Conservation (phyloP, 306 rosid genomes). For the Ochetophila trinervis region DNA sequence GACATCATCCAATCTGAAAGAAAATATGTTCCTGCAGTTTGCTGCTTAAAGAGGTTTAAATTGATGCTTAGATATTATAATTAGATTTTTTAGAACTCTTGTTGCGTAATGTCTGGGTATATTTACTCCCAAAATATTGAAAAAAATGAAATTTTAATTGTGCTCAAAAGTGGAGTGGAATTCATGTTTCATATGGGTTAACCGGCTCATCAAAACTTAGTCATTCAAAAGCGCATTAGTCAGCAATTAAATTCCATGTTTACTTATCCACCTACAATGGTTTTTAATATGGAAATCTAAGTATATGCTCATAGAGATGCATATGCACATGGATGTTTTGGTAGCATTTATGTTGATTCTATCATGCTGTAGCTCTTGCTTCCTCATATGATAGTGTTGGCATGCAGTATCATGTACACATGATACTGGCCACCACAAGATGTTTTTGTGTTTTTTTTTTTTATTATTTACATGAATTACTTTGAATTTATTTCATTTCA, state of each 20-base stretch:
- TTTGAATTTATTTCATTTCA: constrained; percentile 32
- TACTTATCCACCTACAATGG: not conserved
- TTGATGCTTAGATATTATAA: not conserved
- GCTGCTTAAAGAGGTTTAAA: not conserved
- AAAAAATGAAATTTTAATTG: not conserved
- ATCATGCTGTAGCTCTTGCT: constrained; percentile 12
- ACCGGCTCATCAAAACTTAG: not conserved
- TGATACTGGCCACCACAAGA: not conserved
- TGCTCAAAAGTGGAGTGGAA: not conserved
- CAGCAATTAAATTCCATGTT: no score
- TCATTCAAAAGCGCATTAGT: constrained; percentile 8
- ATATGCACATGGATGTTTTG: not conserved
- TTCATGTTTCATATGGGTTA: not conserved
- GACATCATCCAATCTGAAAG: not conserved
- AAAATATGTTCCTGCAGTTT: not conserved
- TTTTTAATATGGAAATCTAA: constrained; percentile 5
- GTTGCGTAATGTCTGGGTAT: not conserved
- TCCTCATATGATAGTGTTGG: not conserved
- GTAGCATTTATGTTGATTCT: constrained; percentile 1
- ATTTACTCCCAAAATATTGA: not conserved
- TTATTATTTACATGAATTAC: constrained; percentile 20
- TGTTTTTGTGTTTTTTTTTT: constrained; percentile 6
- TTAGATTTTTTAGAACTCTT: constrained; percentile 2
- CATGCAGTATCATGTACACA: not conserved
- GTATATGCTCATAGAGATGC: not conserved